A percentile compares a stretch with the other conserved stretches of the same genome.
Evolutionary conservation across 1,139 yeast species (phyloP).

Genomic region (Tardiomyces blankii): DNA sequence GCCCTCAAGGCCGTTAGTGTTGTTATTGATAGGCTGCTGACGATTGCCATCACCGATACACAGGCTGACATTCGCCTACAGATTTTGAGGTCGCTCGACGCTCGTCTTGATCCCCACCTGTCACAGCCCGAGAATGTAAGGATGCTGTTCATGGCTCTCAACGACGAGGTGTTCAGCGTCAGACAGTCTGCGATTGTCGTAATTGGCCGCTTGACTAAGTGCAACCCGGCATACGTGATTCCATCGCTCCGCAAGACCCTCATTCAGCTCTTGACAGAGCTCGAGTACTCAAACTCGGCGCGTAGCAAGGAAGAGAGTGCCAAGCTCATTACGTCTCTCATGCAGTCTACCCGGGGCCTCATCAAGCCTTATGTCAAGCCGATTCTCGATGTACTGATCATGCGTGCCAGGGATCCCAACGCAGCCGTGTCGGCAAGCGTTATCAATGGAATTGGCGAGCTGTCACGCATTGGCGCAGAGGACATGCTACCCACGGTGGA

Average conservation of each 20-base stretch:
- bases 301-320: constrained; percentile 87
- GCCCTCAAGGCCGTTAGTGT: constrained; percentile 79
- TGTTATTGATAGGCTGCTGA: constrained; percentile 67
- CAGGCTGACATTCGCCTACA: constrained; percentile 73
- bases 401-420: constrained; percentile 56
- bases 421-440: constrained; percentile 75
- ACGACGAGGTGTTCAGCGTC: constrained; percentile 81
- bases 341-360: constrained; percentile 66
- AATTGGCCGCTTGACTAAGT: constrained; percentile 72
- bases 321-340: constrained; percentile 56
- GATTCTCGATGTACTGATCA: constrained; percentile 69
- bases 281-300: constrained; percentile 67
- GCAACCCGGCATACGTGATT: constrained; percentile 92
- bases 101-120: constrained; percentile 77
- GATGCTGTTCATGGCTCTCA: constrained; percentile 73
- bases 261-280: constrained; percentile 72
- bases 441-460: constrained; percentile 79
- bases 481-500: constrained; percentile 64
- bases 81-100: constrained; percentile 62
- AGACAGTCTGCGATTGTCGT: constrained; percentile 70
- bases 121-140: constrained; percentile 90
- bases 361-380: constrained; percentile 88
- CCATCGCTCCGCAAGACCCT: constrained; percentile 83
- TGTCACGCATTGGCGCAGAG: constrained; percentile 82
- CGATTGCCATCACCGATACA: constrained; percentile 87